Evolutionary conservation across 345 rosid species (phyloP), one percentile per base, ranked within the genome.

Genomic region (Arabis hirsuta): DNA sequence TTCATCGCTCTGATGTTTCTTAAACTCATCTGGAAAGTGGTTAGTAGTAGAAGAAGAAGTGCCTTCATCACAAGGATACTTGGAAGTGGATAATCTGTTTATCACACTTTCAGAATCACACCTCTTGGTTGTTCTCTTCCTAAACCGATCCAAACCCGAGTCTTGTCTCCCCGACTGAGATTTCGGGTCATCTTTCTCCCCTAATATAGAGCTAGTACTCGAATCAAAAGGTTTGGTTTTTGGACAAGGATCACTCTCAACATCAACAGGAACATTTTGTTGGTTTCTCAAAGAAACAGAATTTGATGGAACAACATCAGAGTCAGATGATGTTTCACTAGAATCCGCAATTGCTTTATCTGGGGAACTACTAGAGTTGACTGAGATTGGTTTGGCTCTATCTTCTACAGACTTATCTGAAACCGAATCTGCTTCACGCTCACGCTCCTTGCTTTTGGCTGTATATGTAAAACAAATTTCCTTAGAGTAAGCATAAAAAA

Each of bases 391-490:
- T 56, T 71, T 84, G 66, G 70, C 76, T 73, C 31, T 76, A 73
- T 76, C 68, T 74, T 74, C 87, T 53, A 80, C 89, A 22, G 73
- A 29, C 62, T 84, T 90, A 65, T 79, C 89, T 4, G 81, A 82
- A 52, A 69, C 80, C 64, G 73, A 43, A 77, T 80, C 89, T 14
- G 76, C 63, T 52, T 71, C 38, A 22, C 24, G n/a, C 6, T 32
- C 86, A 73, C 13, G 71, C 60, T 76, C 78, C 73, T 74, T 81
- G 60, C 55, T 65, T 86, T 85, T 84, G 0, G 97, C 98, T 90
- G 96, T 72, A 55, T 61, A 55, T 61, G 74, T 52, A 13, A 59
- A 69, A 57, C 29, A 69, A 76, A 56, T 32, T 55, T 51, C 55
- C 10, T 67, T 45, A 55, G 57, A 2, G 51, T 39, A 41, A 50